Base-by-base conservation (phyloP, 495 filamentous ascomycete species). In the Trichoderma virens region DNA sequence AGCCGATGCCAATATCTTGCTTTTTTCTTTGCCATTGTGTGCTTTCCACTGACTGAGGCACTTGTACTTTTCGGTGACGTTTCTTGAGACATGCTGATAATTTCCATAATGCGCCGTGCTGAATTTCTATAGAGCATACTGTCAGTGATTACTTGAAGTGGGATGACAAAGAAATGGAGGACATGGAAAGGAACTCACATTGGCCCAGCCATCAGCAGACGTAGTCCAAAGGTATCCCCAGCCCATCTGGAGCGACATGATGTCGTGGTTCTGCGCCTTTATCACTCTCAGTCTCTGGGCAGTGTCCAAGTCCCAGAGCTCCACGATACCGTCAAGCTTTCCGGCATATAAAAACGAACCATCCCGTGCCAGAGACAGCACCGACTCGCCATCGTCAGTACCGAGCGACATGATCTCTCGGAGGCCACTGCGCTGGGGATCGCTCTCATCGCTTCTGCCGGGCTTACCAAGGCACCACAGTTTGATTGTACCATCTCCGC, bases 221-320 rank as follows among this genome's bases (percentile, higher is more conserved):
- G 90, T 91, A 68, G 88, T 92, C 74, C 95, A 96, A 18, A 97
- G 81, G 59, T 89, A 86, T 3, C 91, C 90, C 69, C 90, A 88
- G 8, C 89, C 90, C 69, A 97, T 88, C 62, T 87, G 83, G 60
- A 98, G 79, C 9, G 91, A 87, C 78, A 93, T 91, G 56, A 98
- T 82, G 71, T 97, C 95, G 8, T 88, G 89, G 25, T 84, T 86
- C 65, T 93, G 88, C 23, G 86, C 82, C 68, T 88, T 90, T 67
- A 97, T 86, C 9, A 86, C 90, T 63, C 93, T 83, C 23, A 98
- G 80, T 60, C 94, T 87, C 77, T 98, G 94, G 66, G 87, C 85
- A 2, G 94, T 97, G 71, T 98, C 94, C 16, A 98, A 79, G 69
- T 98, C 96, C 94, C 94, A 98, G 18, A 98, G 86, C 71, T 97